A percentile compares a stretch with the other conserved stretches of the same genome.
Evolutionary conservation across 2,329 filamentous ascomycete genomes (phyloP).

Genomic region (Epichloe sylvatica): DNA sequence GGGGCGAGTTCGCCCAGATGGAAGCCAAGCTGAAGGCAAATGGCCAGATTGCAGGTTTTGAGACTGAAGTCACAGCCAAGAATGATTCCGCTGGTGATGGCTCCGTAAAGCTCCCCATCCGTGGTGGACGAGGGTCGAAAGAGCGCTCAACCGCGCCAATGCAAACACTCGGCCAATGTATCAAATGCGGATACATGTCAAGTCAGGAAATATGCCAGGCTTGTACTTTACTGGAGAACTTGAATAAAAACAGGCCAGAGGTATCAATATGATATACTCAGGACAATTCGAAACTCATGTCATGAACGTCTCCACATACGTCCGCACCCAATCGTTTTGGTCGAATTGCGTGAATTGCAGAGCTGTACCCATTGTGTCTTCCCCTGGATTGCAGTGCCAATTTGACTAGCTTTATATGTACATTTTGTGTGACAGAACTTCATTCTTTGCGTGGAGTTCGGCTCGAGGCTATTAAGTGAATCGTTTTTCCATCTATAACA

Average conservation of each 20-base stretch:
- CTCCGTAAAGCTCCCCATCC: conserved; percentile 22
- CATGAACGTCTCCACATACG: neutral
- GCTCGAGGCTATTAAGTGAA: conserved; percentile 24
- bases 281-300: neutral
- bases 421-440: conserved; percentile 5
- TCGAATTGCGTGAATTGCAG: neutral
- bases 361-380: neutral
- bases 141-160: conserved; percentile 27
- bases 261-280: conserved; percentile 33
- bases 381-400: neutral
- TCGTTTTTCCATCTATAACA: conserved; percentile 38
- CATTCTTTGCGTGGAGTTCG: neutral
- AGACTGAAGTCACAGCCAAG: conserved; percentile 19
- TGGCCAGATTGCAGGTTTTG: conserved; percentile 11
- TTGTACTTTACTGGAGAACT: conserved; percentile 72
- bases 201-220: conserved; percentile 91
- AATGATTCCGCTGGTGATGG: conserved; percentile 12
- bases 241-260: conserved; percentile 66
- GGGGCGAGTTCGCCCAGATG: conserved; percentile 70
- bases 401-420: conserved; percentile 6
- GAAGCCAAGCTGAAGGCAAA: conserved; percentile 36
- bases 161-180: conserved; percentile 70
- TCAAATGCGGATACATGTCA: conserved; percentile 86
- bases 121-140: conserved; percentile 14
- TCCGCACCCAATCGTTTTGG: neutral